Evolutionary conservation across 768 basidiomycete species (phyloP), one percentile per base, ranked within the genome.

Genomic region (Termitomyces sp.): DNA sequence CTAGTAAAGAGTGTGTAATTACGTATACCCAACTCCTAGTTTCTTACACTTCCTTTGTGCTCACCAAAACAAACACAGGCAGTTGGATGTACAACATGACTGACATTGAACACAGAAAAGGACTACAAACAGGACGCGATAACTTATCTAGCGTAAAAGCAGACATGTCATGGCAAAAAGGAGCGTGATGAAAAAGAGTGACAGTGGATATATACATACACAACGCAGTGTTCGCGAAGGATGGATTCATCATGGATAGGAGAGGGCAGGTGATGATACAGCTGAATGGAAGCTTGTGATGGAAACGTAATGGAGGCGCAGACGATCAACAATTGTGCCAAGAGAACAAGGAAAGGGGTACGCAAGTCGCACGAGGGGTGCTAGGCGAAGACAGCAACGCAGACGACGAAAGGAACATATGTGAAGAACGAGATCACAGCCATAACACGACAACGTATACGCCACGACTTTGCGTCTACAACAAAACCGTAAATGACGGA

Each of bases 361-460:
- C 28, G 14, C 23, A 35, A 42, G n/a, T 43, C 26, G 12, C 44
- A 21, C 26, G 11, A 6, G 41, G 21, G 40, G 38, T 38, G 45
- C 50, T 56, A 62, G 5, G 69, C 83, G 66, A 86, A 89, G 61
- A 90, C 74, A 60, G 84, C 85, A 62, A 89, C 74, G 57, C 87
- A 80, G 61, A 87, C 73, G 67, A 91, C 85, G 69, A 91, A 89
- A 14, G 89, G 89, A 59, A 90, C 74, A 68, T 91, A 91, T 21
- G 87, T 89, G 67, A 90, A 66, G 38, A 90, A 61, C 41, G 88
- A 87, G 44, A 89, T 68, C 40, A 67, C 75, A 35, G 82, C 73
- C 87, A 89, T 85, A 60, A 88, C 71, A 44, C 89, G 86, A 73
- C 88, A 91, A 50, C 89, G 83, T 55, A 73, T 74, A 52, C 89